Evolutionary conservation across 164 flowering plant genomes (phyloP).

Genomic region (Sedum album): DNA sequence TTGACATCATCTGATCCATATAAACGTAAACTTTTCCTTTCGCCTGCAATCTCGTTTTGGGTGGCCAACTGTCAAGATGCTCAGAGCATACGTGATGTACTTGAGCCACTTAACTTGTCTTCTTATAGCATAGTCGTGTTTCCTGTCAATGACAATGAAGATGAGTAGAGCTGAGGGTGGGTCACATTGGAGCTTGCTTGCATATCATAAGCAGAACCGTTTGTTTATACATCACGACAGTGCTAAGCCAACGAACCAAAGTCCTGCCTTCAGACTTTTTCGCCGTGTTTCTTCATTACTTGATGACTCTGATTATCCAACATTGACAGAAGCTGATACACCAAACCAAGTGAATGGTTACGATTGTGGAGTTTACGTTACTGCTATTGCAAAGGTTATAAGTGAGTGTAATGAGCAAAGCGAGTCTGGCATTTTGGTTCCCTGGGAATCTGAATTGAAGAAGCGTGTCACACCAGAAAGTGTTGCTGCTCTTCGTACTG

Average conservation of each 20-base stretch:
- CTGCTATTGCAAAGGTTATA: conserved; percentile 44
- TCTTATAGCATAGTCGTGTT: conserved; percentile 47
- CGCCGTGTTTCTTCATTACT: conserved; percentile 27
- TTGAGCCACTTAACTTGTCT: conserved; percentile 55
- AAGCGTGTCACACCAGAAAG: conserved; percentile 30
- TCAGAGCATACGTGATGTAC: conserved; percentile 34
- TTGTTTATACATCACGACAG: conserved; percentile 75
- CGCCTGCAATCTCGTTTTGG: conserved; percentile 80
- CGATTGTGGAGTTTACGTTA: conserved; percentile 69
- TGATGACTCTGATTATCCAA: conserved; percentile 15
- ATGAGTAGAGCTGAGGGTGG: conserved; percentile 70
- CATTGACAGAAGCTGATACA: conserved; percentile 26
- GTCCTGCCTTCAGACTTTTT: conserved; percentile 39
- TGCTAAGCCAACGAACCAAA: conserved; percentile 27
- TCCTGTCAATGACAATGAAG: conserved; percentile 59
- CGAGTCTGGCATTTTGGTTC: conserved; percentile 10
- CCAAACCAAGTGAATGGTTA: conserved; percentile 64
- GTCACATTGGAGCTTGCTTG: conserved; percentile 85
- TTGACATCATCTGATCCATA: conserved; percentile 43
- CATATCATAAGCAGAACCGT: conserved; percentile 33
- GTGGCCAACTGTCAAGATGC: conserved; percentile 45
- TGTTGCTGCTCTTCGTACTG: conserved; percentile 35
- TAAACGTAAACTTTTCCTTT: conserved; percentile 45
- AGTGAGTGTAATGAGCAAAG: conserved; percentile 36
- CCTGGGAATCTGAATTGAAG: conserved; percentile 41